phyloP scores from a whole-genome alignment of 2,329 filamentous ascomycete species.

The Corynespora cassiicola region DNA sequence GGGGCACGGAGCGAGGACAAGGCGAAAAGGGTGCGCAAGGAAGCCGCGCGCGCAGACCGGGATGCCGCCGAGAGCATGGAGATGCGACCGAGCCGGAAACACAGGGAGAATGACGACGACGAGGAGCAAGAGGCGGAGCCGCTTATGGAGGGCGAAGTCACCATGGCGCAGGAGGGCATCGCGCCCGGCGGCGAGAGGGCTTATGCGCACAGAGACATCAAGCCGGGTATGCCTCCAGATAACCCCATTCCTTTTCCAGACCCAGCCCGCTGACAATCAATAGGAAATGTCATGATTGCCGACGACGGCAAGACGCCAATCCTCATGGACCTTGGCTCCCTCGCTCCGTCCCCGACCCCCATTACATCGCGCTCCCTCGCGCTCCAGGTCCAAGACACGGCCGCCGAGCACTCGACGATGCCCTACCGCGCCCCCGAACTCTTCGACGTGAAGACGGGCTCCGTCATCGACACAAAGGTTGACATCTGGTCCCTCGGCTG shows the following conservation, averaged over 20 bases:
- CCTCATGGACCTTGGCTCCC: constrained; percentile 94
- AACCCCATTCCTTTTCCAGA: neutral
- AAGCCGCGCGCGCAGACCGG: constrained; percentile 63
- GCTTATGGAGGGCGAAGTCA: constrained; percentile 80
- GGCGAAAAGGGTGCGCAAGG: constrained; percentile 61
- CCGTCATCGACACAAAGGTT: constrained; percentile 91
- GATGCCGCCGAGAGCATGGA: constrained; percentile 48
- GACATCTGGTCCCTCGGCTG: constrained; percentile 98
- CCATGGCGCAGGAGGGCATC: constrained; percentile 70
- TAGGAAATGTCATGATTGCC: constrained; percentile 96
- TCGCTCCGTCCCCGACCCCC: constrained; percentile 84
- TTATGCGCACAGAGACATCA: constrained; percentile 96
- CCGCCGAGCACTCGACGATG: constrained; percentile 97
- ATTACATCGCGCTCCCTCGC: constrained; percentile 91
- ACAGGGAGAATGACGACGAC: constrained; percentile 61
- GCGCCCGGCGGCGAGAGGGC: constrained; percentile 74
- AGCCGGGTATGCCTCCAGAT: constrained; percentile 73
- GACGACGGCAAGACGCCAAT: constrained; percentile 88
- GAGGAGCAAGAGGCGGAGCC: constrained; percentile 80
- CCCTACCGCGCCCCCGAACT: constrained; percentile 96
- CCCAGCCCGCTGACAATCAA: constrained; percentile 1
- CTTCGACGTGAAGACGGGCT: constrained; percentile 95
- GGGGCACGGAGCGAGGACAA: constrained; percentile 58
- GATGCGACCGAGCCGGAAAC: constrained; percentile 48
- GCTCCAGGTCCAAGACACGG: constrained; percentile 89